These are phyloP conservation scores for Naganishia onofrii DNA, from an alignment of 768 basidiomycete genomes.

Conservation along the genomic window DNA sequence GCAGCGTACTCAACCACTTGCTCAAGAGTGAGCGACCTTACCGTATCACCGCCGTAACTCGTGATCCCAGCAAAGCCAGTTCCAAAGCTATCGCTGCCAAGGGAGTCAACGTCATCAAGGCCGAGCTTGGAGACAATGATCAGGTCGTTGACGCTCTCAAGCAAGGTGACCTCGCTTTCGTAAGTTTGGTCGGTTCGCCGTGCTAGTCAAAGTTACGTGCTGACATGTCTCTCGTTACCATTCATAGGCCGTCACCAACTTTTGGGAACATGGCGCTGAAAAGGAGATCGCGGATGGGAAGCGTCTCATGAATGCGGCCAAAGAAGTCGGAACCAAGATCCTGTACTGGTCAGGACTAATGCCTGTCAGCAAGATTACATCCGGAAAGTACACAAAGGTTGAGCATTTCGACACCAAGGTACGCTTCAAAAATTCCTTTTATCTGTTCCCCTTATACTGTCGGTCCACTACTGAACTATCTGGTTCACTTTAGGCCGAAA, in stretches of 20 bases:
- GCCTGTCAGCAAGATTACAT: slow-evolving; percentile 25
- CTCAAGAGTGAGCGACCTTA: slow-evolving; percentile 33
- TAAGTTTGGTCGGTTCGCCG: background rate
- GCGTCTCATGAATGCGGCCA: slow-evolving; percentile 30
- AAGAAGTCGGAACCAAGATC: slow-evolving; percentile 7
- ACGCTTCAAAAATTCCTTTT: too few relatives aligned
- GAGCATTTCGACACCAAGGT: slow-evolving; percentile 37
- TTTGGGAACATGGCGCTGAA: slow-evolving; percentile 25
- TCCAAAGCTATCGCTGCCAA: slow-evolving; percentile 29
- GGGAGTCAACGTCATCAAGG: slow-evolving; percentile 35
- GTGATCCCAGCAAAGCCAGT: slow-evolving; percentile 32
- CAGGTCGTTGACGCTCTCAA: slow-evolving; percentile 38
- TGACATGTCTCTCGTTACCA: background rate
- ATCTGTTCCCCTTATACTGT: too few relatives aligned
- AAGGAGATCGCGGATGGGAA: slow-evolving; percentile 31
- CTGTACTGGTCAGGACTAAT: slow-evolving; percentile 31
- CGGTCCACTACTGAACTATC: too few relatives aligned
- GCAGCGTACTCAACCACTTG: slow-evolving; percentile 34
- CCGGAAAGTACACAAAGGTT: slow-evolving; percentile 34
- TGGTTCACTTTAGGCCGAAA: too few relatives aligned
- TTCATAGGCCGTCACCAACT: slow-evolving; percentile 31
- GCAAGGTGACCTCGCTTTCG: slow-evolving; percentile 41
- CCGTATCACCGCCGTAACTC: slow-evolving; percentile 38
- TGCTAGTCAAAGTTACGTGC: background rate
- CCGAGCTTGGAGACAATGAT: slow-evolving; percentile 36